phyloP scores from a whole-genome alignment of 305 asterid genomes.

The Withania somnifera region DNA sequence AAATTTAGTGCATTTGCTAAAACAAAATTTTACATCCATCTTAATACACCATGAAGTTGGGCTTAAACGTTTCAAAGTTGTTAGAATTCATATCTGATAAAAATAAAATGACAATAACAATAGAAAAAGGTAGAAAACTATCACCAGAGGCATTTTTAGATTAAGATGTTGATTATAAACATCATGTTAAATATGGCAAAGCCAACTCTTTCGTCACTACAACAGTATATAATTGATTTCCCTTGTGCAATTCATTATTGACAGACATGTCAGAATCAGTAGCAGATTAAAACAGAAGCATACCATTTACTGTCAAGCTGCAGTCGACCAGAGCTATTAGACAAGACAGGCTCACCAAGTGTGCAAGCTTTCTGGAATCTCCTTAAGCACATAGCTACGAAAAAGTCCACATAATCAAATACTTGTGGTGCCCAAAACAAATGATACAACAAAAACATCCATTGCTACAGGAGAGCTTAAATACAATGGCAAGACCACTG shows the following conservation, averaged over 20 bases:
- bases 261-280: background rate
- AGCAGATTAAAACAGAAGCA: slow-evolving; percentile 6
- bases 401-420: slow-evolving; percentile 15
- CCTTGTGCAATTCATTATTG: background rate
- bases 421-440: background rate
- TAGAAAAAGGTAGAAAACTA: background rate
- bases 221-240: background rate
- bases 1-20: background rate
- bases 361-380: slow-evolving; percentile 64
- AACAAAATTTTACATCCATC: background rate
- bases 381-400: slow-evolving; percentile 84
- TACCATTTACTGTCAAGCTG: slow-evolving; percentile 87
- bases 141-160: background rate
- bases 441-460: slow-evolving; percentile 17
- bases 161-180: background rate
- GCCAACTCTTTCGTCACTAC: background rate
- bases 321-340: slow-evolving; percentile 50
- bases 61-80: background rate
- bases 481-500: background rate
- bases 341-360: slow-evolving; percentile 61
- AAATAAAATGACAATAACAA: background rate
- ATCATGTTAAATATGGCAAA: background rate
- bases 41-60: background rate
- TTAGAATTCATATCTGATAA: background rate
- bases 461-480: background rate